phyloP scores from a whole-genome alignment of 1,284 basidiomycete genomes.

The Ceratobasidium theobromae region DNA sequence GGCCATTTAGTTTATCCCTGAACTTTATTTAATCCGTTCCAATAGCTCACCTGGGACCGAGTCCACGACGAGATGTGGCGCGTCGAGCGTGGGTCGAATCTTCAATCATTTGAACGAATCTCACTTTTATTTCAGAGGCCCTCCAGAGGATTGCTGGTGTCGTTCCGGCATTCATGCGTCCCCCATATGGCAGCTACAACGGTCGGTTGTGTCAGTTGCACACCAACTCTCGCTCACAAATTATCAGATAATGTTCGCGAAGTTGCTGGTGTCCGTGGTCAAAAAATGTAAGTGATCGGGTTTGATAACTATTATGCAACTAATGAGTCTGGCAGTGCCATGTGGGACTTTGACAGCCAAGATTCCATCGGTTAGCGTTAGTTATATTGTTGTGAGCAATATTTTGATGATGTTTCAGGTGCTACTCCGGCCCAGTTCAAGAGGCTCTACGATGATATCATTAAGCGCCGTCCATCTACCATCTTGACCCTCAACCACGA shows the following conservation, averaged over 20 bases:
- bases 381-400: background rate
- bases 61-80: conserved; percentile 33
- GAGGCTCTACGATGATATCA: background rate
- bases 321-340: background rate
- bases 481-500: conserved; percentile 34
- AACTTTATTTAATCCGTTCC: background rate
- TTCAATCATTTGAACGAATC: too few relatives aligned
- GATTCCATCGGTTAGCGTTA: conserved; percentile 18
- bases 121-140: conserved; percentile 31
- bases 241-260: conserved; percentile 21
- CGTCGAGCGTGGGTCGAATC: conserved; percentile 20
- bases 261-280: conserved; percentile 21
- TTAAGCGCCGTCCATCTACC: conserved; percentile 17
- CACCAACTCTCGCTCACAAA: too few relatives aligned
- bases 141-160: conserved; percentile 31
- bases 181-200: conserved; percentile 36
- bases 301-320: background rate
- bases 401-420: background rate
- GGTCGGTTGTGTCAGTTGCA: conserved; percentile 12
- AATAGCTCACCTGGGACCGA: conserved; percentile 31
- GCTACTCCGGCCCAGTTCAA: conserved; percentile 16
- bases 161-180: conserved; percentile 35
- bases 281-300: conserved; percentile 1
- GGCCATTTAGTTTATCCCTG: too few relatives aligned
- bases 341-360: conserved; percentile 33